Percentiles rank a stretch among this genome's conserved stretches.
Conservation (phyloP, 257 asterid genomes). For the Solanum dulcamara region DNA sequence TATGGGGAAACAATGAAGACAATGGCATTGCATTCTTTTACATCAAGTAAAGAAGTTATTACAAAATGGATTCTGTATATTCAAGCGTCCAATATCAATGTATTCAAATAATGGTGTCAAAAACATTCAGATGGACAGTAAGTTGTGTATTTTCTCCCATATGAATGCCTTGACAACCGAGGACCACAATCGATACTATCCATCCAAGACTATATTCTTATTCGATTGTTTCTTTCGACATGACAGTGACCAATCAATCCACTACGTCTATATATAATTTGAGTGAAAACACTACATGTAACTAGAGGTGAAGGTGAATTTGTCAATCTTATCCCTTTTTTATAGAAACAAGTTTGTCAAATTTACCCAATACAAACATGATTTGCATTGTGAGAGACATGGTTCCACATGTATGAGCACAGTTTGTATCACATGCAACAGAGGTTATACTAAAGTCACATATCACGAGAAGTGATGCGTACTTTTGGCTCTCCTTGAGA, state of each 20-base stretch:
- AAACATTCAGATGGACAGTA: neutral
- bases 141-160: neutral
- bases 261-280: neutral
- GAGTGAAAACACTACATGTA: neutral
- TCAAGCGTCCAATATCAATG: neutral
- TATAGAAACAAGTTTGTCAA: neutral
- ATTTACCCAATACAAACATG: neutral
- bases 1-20: neutral
- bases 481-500: constrained; percentile 99
- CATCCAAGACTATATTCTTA: neutral
- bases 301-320: neutral
- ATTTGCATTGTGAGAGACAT: neutral
- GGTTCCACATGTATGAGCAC: neutral
- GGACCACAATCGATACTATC: neutral
- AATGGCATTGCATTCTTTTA: neutral
- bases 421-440: neutral
- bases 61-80: neutral
- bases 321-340: neutral
- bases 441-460: neutral
- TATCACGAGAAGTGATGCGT: neutral
- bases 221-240: neutral
- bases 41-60: neutral
- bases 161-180: neutral
- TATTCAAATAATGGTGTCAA: neutral
- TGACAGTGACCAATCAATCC: neutral